Evolutionary conservation across 2,329 filamentous ascomycete species (phyloP).

Genomic region (Fusarium sp.): DNA sequence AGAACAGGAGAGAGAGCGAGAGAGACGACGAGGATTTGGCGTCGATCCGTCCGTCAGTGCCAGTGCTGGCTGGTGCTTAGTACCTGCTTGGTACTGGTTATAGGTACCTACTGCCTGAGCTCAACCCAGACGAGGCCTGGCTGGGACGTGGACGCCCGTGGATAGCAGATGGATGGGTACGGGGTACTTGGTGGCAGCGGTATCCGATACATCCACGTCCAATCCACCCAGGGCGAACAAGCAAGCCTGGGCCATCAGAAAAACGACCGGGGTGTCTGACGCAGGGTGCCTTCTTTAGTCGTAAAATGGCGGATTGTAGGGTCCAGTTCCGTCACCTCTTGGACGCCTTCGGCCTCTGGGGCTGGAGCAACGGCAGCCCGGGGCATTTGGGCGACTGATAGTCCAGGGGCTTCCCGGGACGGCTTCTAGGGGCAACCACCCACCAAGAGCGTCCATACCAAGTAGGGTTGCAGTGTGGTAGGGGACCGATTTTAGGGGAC

Average conservation of each 20-base stretch:
- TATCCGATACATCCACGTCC: slow-evolving; percentile 17
- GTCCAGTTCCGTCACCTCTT: slow-evolving; percentile 24
- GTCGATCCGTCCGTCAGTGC: slow-evolving; percentile 27
- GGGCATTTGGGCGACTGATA: slow-evolving; percentile 19
- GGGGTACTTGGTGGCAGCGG: slow-evolving; percentile 23
- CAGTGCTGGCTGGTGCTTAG: not conserved
- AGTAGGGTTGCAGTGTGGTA: slow-evolving; percentile 35
- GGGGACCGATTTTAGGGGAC: slow-evolving; percentile 33
- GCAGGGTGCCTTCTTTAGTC: slow-evolving; percentile 23
- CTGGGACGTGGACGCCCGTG: slow-evolving; percentile 1
- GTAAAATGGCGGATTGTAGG: slow-evolving; percentile 27
- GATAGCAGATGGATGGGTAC: slow-evolving; percentile 2
- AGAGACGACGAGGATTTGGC: slow-evolving; percentile 14
- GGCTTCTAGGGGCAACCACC: slow-evolving; percentile 30
- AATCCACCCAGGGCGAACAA: slow-evolving; percentile 5
- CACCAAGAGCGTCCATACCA: slow-evolving; percentile 6
- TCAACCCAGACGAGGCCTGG: not conserved
- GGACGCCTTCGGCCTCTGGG: slow-evolving; percentile 23
- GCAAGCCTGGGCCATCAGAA: slow-evolving; percentile 15
- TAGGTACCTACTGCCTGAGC: slow-evolving; percentile 16
- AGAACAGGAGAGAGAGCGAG: slow-evolving; percentile 27
- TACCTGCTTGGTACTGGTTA: not conserved
- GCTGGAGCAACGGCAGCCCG: slow-evolving; percentile 16
- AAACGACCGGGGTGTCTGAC: slow-evolving; percentile 15
- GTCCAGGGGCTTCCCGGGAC: slow-evolving; percentile 34